Conservation (phyloP, 345 rosid species). For the Alliaria petiolata region DNA sequence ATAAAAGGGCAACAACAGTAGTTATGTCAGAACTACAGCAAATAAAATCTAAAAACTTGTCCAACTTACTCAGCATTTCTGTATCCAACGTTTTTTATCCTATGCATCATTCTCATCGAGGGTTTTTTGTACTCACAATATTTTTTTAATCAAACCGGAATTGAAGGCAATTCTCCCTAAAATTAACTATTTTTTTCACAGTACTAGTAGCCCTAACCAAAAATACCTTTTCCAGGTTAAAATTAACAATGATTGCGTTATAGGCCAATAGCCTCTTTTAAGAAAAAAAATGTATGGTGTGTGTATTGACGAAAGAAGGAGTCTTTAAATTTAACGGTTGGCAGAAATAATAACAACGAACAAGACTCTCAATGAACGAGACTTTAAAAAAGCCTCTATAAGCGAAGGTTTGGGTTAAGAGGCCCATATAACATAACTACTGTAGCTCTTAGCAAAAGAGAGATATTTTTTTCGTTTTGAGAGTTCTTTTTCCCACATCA, state of each 20-base stretch:
- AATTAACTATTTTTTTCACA: too few relatives aligned
- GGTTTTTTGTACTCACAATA: neutral
- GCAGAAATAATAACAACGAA: neutral
- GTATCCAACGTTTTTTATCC: neutral
- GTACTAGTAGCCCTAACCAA: too few relatives aligned
- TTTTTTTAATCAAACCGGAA: neutral
- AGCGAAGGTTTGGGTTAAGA: neutral
- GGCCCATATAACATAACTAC: neutral
- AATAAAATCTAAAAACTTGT: constrained; percentile 5
- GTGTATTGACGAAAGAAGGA: too few relatives aligned
- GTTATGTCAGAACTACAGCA: constrained; percentile 12
- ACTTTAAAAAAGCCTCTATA: too few relatives aligned
- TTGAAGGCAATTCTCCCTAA: too few relatives aligned
- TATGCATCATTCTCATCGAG: neutral
- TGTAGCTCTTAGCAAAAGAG: neutral
- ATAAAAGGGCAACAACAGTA: constrained; percentile 8
- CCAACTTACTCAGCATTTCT: neutral
- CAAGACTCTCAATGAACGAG: too few relatives aligned
- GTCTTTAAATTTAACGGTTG: too few relatives aligned
- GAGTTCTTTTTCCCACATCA: neutral
- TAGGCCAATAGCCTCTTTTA: too few relatives aligned
- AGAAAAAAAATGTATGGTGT: too few relatives aligned
- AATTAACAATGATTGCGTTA: too few relatives aligned
- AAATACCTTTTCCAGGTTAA: too few relatives aligned
- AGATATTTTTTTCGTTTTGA: too few relatives aligned